A percentile compares a stretch with the other conserved stretches of the same genome.
These are phyloP conservation scores for Gorgonomyces haynaldii DNA, from an alignment of 192 early-diverging fungal genomes.

Conservation along the genomic window DNA sequence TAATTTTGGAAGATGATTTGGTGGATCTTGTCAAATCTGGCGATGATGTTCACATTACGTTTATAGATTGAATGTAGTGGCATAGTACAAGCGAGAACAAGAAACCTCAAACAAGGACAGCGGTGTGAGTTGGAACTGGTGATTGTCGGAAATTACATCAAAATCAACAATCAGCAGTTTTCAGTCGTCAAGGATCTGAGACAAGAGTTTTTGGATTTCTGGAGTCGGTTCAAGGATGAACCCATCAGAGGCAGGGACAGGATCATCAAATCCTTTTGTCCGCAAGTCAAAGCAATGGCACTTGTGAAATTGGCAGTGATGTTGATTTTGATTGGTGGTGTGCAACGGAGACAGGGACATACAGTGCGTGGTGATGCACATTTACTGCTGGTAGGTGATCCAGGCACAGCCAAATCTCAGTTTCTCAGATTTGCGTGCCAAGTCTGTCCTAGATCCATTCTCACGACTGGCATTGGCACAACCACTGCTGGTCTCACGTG, in stretches of 20 bases:
- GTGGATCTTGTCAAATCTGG: slow-evolving; percentile 88
- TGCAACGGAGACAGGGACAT: slow-evolving; percentile 44
- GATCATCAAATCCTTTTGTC: slow-evolving; percentile 56
- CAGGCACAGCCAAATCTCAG: slow-evolving; percentile 67
- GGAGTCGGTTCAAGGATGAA: slow-evolving; percentile 23
- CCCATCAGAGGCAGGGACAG: slow-evolving; percentile 34
- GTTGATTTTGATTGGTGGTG: slow-evolving; percentile 59
- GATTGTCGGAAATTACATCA: not conserved
- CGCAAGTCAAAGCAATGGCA: slow-evolving; percentile 58
- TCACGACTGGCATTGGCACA: slow-evolving; percentile 68
- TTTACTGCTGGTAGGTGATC: slow-evolving; percentile 65
- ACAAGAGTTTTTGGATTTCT: slow-evolving; percentile 20
- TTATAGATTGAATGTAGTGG: not conserved
- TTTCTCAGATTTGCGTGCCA: slow-evolving; percentile 61
- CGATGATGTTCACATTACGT: slow-evolving; percentile 30
- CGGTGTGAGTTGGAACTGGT: not conserved
- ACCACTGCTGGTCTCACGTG: slow-evolving; percentile 66
- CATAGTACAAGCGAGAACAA: slow-evolving; percentile 17
- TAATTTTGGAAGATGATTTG: slow-evolving; percentile 73
- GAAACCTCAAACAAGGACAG: not conserved
- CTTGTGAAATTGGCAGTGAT: slow-evolving; percentile 60
- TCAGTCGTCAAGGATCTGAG: not conserved
- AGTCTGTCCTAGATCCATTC: slow-evolving; percentile 50
- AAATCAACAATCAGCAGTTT: slow-evolving; percentile 1
- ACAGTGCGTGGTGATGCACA: slow-evolving; percentile 63